A percentile compares a stretch with the other conserved stretches of the same genome.
phyloP scores from a whole-genome alignment of 169 alveolate species.

The Besnoitia besnoiti region DNA sequence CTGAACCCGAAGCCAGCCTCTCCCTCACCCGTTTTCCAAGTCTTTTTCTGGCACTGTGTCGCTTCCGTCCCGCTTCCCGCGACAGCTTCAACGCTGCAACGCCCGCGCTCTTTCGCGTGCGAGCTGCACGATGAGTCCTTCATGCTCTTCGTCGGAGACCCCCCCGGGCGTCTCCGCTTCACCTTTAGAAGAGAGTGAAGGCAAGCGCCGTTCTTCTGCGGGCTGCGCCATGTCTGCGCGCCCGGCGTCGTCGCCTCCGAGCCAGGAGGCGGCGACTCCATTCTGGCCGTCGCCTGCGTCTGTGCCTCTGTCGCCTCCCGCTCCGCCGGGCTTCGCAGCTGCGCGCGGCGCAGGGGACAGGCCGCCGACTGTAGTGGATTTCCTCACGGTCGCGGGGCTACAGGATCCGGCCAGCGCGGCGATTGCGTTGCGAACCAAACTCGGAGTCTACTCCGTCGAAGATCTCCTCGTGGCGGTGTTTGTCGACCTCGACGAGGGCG shows the following conservation, averaged over 20 bases:
- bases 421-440: neutral
- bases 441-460: slow-evolving; percentile 2
- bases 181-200: neutral
- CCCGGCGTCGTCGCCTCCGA: too few relatives aligned
- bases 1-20: too few relatives aligned
- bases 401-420: neutral
- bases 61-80: too few relatives aligned
- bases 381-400: neutral
- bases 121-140: neutral
- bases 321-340: neutral
- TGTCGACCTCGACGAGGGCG: neutral
- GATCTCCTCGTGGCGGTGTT: slow-evolving; percentile 42
- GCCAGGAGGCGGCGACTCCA: neutral
- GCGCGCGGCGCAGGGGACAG: neutral
- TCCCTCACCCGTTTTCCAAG: too few relatives aligned
- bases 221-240: too few relatives aligned
- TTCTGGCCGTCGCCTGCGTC: neutral
- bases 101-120: neutral
- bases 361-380: neutral
- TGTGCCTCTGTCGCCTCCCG: neutral
- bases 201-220: neutral
- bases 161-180: neutral
- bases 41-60: too few relatives aligned
- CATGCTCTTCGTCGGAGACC: neutral
- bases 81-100: too few relatives aligned